Percentiles rank a stretch among this genome's conserved stretches.
These are phyloP conservation scores for Leavenworthia alabamica DNA, from an alignment of 345 rosid species.

Conservation along the genomic window DNA sequence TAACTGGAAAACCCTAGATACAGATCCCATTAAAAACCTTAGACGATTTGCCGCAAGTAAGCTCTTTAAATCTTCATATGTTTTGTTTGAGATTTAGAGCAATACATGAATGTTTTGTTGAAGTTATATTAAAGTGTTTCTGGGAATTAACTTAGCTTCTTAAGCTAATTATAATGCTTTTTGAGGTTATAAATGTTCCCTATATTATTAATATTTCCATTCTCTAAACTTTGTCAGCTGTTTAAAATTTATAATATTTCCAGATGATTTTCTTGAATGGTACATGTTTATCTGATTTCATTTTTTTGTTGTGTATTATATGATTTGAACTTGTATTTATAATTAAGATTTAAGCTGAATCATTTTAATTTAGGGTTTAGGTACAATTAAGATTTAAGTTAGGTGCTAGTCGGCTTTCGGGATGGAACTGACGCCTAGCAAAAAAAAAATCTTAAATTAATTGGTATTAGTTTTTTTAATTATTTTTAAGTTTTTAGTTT, in stretches of 20 bases:
- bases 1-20: no score
- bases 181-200: slow-evolving; percentile 43
- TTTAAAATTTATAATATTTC: slow-evolving; percentile 12
- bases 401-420: no score
- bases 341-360: no score
- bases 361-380: no score
- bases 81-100: background rate
- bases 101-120: background rate
- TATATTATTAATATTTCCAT: slow-evolving; percentile 28
- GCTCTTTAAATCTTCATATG: background rate
- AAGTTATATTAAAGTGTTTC: background rate
- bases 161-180: slow-evolving; percentile 24
- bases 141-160: slow-evolving; percentile 48
- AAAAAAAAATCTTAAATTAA: no score
- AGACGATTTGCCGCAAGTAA: slow-evolving; percentile 91
- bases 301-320: no score
- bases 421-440: no score
- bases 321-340: no score
- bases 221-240: slow-evolving; percentile 46
- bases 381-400: no score
- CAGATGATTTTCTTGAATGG: slow-evolving; percentile 71
- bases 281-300: slow-evolving; percentile 12
- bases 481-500: no score
- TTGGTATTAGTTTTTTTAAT: no score
- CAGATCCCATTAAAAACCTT: no score